A percentile compares a stretch with the other conserved stretches of the same genome.
Evolutionary conservation across 2,329 filamentous ascomycete species (phyloP).

Genomic region (Ambrosiella cleistominuta): DNA sequence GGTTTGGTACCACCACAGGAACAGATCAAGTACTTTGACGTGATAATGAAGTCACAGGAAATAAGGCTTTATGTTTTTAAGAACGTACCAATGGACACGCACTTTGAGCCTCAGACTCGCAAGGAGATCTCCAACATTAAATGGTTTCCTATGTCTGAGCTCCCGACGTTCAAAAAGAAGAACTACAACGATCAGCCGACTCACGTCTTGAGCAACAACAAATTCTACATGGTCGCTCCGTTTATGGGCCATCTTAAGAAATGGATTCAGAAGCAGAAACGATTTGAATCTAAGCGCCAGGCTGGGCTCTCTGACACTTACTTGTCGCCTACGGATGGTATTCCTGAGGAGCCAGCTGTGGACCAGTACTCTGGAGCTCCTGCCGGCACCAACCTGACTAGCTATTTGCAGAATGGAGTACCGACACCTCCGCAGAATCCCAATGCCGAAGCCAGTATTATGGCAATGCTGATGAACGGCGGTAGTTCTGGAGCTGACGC

Average conservation of each 20-base stretch:
- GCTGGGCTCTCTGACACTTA: slow-evolving; percentile 23
- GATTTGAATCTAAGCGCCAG: slow-evolving; percentile 15
- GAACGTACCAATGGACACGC: slow-evolving; percentile 67
- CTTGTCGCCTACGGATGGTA: slow-evolving; percentile 17
- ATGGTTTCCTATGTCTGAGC: slow-evolving; percentile 81
- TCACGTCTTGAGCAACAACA: slow-evolving; percentile 45
- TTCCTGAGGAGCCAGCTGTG: slow-evolving; percentile 33
- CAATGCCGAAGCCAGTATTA: slow-evolving; percentile 7
- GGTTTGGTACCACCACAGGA: slow-evolving; percentile 57
- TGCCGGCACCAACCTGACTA: slow-evolving; percentile 17
- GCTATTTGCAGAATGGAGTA: too few relatives aligned
- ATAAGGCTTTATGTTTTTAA: slow-evolving; percentile 85
- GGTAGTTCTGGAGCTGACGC: neutral
- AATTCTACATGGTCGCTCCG: slow-evolving; percentile 96
- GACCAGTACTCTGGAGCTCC: slow-evolving; percentile 19
- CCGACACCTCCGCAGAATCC: slow-evolving; percentile 5
- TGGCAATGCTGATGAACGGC: slow-evolving; percentile 9
- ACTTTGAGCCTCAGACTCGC: slow-evolving; percentile 76
- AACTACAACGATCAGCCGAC: slow-evolving; percentile 20
- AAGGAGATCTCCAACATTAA: slow-evolving; percentile 96
- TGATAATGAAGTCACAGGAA: slow-evolving; percentile 83
- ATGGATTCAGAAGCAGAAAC: slow-evolving; percentile 77
- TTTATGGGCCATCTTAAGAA: slow-evolving; percentile 74
- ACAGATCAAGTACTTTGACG: slow-evolving; percentile 66
- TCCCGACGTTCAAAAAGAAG: slow-evolving; percentile 67